Evolutionary conservation across 2,329 filamentous ascomycete genomes (phyloP).

Genomic region (Cercospora berteroae): DNA sequence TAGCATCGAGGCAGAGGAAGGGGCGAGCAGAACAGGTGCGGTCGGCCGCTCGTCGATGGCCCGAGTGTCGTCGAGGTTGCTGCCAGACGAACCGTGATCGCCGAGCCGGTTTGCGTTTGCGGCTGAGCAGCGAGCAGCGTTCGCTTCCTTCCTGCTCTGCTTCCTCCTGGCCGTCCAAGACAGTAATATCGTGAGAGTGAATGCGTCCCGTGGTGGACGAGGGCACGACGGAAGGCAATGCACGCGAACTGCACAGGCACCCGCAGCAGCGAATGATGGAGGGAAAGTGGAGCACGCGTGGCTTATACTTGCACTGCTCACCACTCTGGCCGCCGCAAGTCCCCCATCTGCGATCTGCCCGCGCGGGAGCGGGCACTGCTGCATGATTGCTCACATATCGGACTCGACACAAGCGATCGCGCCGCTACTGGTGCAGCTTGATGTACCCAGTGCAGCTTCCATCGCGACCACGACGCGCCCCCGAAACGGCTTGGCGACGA

Average conservation of each 20-base stretch:
- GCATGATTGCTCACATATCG: constrained; percentile 28
- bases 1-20: not conserved
- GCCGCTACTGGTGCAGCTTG: constrained; percentile 2
- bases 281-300: constrained; percentile 15
- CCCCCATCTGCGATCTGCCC: constrained; percentile 19
- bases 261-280: constrained; percentile 21
- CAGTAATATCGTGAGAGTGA: constrained; percentile 4
- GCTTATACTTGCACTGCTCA: constrained; percentile 16
- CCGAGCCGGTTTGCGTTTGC: constrained; percentile 4
- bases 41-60: not conserved
- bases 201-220: constrained; percentile 10
- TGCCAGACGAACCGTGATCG: constrained; percentile 2
- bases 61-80: not conserved
- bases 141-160: not conserved
- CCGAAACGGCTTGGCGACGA: constrained; percentile 17
- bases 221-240: constrained; percentile 14
- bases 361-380: constrained; percentile 19
- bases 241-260: constrained; percentile 18
- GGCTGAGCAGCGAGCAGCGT: not conserved
- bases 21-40: not conserved
- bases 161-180: not conserved
- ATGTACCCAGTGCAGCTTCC: constrained; percentile 9
- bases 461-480: constrained; percentile 5
- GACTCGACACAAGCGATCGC: constrained; percentile 21
- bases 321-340: constrained; percentile 13